These are phyloP conservation scores for Eragrostis tef DNA, from an alignment of 202 grass and related monocot genomes.

Conservation along the genomic window DNA sequence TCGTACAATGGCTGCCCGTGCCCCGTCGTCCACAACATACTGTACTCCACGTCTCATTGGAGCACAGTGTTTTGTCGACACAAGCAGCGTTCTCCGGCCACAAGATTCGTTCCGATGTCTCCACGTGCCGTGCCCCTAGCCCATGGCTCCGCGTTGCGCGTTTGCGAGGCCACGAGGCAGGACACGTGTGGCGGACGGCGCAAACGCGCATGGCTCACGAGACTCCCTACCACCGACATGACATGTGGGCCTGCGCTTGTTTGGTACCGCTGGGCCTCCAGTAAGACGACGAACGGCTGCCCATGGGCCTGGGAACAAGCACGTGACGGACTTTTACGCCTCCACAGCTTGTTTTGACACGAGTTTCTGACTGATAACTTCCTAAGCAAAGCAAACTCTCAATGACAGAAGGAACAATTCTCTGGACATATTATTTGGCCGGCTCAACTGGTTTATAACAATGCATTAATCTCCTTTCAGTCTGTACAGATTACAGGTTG, in stretches of 20 bases:
- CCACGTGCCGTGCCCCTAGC: neutral
- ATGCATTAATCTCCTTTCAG: slow-evolving; percentile 18
- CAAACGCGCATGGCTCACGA: neutral
- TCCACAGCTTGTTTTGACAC: too few species aligned
- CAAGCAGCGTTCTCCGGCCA: neutral
- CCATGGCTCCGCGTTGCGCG: neutral
- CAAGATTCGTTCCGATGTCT: neutral
- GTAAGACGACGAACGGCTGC: too few species aligned
- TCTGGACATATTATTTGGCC: neutral
- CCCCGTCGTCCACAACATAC: too few species aligned
- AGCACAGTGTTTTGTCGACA: neutral
- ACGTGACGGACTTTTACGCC: too few species aligned
- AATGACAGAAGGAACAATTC: neutral
- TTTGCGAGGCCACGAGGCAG: neutral
- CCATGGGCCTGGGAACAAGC: neutral
- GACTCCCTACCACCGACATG: neutral
- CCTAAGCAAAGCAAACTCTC: neutral
- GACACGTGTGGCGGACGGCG: slow-evolving; percentile 40
- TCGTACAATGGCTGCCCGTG: neutral
- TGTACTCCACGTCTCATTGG: neutral
- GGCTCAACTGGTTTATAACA: neutral
- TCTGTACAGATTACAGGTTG: slow-evolving; percentile 51
- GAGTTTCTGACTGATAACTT: too few species aligned
- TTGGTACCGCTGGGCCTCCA: neutral
- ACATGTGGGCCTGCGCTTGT: neutral